phyloP scores from a whole-genome alignment of 208 protist genomes.

The Trypanosoma lewisi region DNA sequence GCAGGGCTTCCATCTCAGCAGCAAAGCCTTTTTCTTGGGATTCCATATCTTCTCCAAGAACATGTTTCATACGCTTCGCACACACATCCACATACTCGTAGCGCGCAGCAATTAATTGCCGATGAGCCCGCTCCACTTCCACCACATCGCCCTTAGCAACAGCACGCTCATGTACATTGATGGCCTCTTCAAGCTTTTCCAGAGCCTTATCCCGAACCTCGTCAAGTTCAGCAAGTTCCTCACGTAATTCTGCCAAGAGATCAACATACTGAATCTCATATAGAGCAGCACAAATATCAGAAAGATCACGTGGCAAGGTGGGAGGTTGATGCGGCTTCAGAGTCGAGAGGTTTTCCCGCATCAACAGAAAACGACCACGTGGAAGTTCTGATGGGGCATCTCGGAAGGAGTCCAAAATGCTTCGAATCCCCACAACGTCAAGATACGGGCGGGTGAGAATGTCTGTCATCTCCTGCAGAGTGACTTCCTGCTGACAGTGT shows the following conservation, averaged over 20 bases:
- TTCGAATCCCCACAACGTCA: conserved; percentile 40
- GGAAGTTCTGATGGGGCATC: conserved; percentile 41
- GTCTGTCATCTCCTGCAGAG: conserved; percentile 39
- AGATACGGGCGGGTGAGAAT: conserved; percentile 41
- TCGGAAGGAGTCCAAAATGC: conserved; percentile 38
- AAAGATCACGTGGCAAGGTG: conserved; percentile 38
- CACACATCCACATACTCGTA: conserved; percentile 67
- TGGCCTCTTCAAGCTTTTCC: conserved; percentile 44
- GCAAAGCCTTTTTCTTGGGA: conserved; percentile 31
- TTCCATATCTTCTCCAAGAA: conserved; percentile 39
- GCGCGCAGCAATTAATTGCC: conserved; percentile 70
- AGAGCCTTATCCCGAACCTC: conserved; percentile 30
- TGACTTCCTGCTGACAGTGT: conserved; percentile 59
- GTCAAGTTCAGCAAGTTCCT: conserved; percentile 68
- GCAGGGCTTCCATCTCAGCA: conserved; percentile 44
- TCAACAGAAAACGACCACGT: conserved; percentile 57
- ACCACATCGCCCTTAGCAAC: conserved; percentile 54
- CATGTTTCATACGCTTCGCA: conserved; percentile 50
- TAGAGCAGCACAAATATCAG: conserved; percentile 50
- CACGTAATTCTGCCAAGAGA: conserved; percentile 46
- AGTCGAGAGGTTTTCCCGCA: conserved; percentile 54
- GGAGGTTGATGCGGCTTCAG: conserved; percentile 48
- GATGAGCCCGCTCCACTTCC: conserved; percentile 70
- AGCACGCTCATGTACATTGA: conserved; percentile 46
- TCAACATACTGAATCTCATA: conserved; percentile 78